Conservation (phyloP, 202 grass and related monocot species). For the Sporobolus alterniflorus region DNA sequence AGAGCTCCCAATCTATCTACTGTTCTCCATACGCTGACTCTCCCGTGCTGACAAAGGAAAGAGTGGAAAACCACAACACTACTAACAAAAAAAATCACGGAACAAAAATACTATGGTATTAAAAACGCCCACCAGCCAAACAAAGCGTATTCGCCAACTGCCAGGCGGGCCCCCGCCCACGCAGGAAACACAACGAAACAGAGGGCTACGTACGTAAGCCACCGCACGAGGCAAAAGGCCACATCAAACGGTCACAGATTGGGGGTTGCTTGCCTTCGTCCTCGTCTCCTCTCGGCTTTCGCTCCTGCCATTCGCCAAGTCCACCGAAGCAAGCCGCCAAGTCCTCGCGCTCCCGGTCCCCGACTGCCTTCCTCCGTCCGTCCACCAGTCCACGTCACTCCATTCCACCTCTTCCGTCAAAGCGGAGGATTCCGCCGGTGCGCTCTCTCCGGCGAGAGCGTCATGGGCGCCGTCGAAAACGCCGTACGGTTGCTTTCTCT, state of each 20-base stretch:
- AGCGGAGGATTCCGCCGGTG: not conserved
- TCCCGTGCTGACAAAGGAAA: conserved; percentile 18
- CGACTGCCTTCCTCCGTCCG: not conserved
- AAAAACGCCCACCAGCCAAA: not conserved
- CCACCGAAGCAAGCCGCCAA: conserved; percentile 17
- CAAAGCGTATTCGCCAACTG: conserved; percentile 1
- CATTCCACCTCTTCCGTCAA: not conserved
- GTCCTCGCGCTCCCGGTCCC: conserved; percentile 15
- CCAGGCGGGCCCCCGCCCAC: not conserved
- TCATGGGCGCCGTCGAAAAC: conserved; percentile 62
- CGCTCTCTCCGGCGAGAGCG: not conserved
- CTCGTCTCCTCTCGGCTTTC: not conserved
- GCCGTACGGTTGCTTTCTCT: conserved; percentile 14
- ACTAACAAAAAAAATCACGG: not conserved
- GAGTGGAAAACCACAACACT: not conserved
- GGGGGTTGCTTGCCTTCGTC: conserved; percentile 19
- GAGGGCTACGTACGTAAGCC: not conserved
- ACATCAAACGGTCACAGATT: conserved; percentile 75
- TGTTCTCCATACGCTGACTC: too few species aligned
- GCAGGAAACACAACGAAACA: too few species aligned
- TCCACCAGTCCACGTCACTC: not conserved
- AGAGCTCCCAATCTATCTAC: too few species aligned
- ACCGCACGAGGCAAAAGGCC: conserved; percentile 57
- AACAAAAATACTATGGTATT: not conserved
- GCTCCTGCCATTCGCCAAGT: not conserved